Evolutionary conservation across 1,284 basidiomycete genomes (phyloP).

Genomic region (Ceratobasidium papillatum): DNA sequence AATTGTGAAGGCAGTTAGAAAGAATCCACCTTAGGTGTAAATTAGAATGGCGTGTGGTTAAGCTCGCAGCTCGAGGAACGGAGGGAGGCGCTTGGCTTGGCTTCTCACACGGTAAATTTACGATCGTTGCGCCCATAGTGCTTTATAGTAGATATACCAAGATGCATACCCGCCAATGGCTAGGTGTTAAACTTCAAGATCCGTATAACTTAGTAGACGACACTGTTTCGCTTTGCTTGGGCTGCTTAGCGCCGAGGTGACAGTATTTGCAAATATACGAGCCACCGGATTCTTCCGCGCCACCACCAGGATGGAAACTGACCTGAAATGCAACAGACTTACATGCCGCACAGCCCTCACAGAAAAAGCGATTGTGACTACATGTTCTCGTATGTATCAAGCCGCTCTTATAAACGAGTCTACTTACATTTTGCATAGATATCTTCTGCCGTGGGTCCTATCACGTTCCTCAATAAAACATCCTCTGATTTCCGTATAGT

Average conservation of each 20-base stretch:
- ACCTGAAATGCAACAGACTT: constrained; percentile 71
- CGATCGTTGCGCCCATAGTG: too few species aligned
- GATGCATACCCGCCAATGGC: too few species aligned
- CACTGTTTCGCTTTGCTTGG: neutral
- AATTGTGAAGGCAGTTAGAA: too few species aligned
- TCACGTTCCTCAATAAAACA: neutral
- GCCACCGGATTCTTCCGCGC: neutral
- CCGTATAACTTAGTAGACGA: too few species aligned
- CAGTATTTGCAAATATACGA: neutral
- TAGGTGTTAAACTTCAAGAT: too few species aligned
- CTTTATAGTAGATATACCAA: too few species aligned
- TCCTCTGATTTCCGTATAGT: constrained; percentile 57
- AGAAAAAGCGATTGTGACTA: constrained; percentile 77
- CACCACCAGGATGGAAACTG: constrained; percentile 54
- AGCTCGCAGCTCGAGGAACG: too few species aligned
- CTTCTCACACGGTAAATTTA: too few species aligned
- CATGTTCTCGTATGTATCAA: constrained; percentile 32
- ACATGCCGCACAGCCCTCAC: constrained; percentile 67
- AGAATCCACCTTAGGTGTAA: too few species aligned
- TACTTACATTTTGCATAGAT: constrained; percentile 67
- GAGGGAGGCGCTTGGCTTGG: too few species aligned
- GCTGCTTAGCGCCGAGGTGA: neutral
- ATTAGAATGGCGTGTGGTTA: too few species aligned
- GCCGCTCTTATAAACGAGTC: neutral
- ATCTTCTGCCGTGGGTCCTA: constrained; percentile 75